Percentiles rank a stretch among this genome's conserved stretches.
Conservation (phyloP, 306 rosid genomes). For the Canavalia ensiformis region DNA sequence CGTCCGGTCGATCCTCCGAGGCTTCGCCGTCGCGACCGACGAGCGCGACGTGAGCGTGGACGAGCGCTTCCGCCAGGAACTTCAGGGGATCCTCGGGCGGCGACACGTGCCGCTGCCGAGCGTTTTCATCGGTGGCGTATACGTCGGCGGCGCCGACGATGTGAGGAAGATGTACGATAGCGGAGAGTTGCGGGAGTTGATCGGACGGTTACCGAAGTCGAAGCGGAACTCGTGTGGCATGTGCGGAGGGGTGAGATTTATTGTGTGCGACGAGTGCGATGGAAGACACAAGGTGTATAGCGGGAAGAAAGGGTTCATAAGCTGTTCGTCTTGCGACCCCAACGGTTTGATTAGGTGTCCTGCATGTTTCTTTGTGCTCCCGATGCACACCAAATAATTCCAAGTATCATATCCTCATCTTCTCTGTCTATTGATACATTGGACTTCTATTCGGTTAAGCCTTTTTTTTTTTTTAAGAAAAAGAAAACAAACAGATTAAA, state of each 20-base stretch:
- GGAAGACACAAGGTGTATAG: conserved; percentile 82
- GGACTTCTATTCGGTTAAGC: too few species aligned
- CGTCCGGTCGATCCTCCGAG: conserved; percentile 71
- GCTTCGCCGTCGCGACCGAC: conserved; percentile 69
- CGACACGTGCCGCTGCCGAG: conserved; percentile 61
- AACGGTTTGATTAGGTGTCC: conserved; percentile 82
- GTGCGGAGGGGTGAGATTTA: conserved; percentile 81
- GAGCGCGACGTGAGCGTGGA: conserved; percentile 91
- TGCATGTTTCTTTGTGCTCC: conserved; percentile 56
- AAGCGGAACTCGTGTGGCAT: conserved; percentile 53
- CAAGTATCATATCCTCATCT: neutral
- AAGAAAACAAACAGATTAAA: too few species aligned
- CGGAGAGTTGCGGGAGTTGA: conserved; percentile 68
- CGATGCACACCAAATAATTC: conserved; percentile 48
- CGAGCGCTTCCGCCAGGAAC: conserved; percentile 61
- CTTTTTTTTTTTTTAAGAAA: too few species aligned
- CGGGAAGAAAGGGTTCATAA: conserved; percentile 63
- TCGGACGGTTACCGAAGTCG: conserved; percentile 66
- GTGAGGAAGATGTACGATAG: conserved; percentile 62
- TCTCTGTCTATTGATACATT: too few species aligned
- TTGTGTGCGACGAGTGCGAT: conserved; percentile 70
- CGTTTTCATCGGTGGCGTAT: conserved; percentile 72
- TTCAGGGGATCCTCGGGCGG: conserved; percentile 60
- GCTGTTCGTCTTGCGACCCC: conserved; percentile 64
- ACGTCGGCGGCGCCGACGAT: conserved; percentile 80